Evolutionary conservation across 345 rosid genomes (phyloP), one percentile per base, ranked within the genome.

Genomic region (Garcia nutans): DNA sequence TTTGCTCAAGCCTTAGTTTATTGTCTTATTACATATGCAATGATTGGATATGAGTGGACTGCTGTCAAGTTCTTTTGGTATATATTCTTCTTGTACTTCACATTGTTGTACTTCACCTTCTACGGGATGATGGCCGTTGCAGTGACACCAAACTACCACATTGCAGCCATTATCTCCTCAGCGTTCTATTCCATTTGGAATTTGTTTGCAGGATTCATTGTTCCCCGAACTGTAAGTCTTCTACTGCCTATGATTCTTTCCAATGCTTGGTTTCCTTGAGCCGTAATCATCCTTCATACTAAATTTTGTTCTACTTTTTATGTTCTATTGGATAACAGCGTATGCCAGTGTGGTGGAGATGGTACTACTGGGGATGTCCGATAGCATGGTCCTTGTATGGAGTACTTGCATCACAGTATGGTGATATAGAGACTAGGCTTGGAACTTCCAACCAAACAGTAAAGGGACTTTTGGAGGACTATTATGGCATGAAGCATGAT

Each of bases 51-150:
- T n/a, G 88, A 91, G 58, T 84, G 89, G 89, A 87, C 81, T 15
- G 84, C 74, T 2, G 82, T 62, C 1, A 89, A 88, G 71, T 89
- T 88, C 83, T 82, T 88, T 59, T 89, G 96, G 93, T 91, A 88
- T 19, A 58, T 87, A 33, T 91, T 86, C 82, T 89, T 88, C 60
- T 85, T 88, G 86, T 84, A 65, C 82, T 84, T 86, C 79, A 85
- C 96, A 3, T 73, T 91, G 23, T 73, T 91, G 42, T 88, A 89
- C 82, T 91, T 87, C 89, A 87, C 96, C 75, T 89, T 74, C 79
- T 88, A 88, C 2, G 96, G 93, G 11, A 91, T 89, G 93, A 89
- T 91, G 93, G 72, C 86, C 4, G 89, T 89, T 5, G 90, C 89
- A 10, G 77, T 88, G 81, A 89, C 93, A 1, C 96, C 96, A 5